phyloP scores from a whole-genome alignment of 306 rosid species.

The Malus sylvestris region DNA sequence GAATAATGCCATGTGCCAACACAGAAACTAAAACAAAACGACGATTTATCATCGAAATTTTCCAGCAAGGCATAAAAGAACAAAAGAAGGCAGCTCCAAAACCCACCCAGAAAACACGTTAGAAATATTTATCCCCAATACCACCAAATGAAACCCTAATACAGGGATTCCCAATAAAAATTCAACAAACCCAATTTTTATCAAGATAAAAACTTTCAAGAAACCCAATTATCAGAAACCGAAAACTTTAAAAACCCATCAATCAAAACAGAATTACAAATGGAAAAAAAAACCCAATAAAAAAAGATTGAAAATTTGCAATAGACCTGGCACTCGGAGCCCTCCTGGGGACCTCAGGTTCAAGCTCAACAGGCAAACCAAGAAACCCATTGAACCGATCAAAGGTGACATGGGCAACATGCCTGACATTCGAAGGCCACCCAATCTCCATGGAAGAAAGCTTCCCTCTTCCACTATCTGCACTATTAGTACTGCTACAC shows the following conservation, averaged over 20 bases:
- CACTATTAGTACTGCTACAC: constrained; percentile 32
- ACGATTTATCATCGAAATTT: neutral
- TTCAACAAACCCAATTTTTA: neutral
- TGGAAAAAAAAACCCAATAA: neutral
- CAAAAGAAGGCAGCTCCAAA: neutral
- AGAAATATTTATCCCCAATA: neutral
- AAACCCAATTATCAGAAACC: neutral
- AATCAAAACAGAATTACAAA: neutral
- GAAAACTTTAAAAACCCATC: neutral
- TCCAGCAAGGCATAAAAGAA: neutral
- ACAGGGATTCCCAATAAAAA: neutral
- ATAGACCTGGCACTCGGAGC: constrained; percentile 93
- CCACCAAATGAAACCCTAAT: neutral
- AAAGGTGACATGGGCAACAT: constrained; percentile 93
- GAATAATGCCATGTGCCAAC: neutral
- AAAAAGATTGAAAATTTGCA: neutral
- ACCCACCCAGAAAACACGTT: neutral
- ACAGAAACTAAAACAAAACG: neutral
- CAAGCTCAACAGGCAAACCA: constrained; percentile 92
- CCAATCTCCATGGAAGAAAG: constrained; percentile 91
- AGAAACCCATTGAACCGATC: constrained; percentile 97
- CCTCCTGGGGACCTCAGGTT: constrained; percentile 86
- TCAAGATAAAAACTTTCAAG: neutral
- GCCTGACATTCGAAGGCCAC: constrained; percentile 88
- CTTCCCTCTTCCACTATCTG: constrained; percentile 15